Conservation (phyloP, 2,329 filamentous ascomycete genomes). For the Chaetomiaceae sp. region DNA sequence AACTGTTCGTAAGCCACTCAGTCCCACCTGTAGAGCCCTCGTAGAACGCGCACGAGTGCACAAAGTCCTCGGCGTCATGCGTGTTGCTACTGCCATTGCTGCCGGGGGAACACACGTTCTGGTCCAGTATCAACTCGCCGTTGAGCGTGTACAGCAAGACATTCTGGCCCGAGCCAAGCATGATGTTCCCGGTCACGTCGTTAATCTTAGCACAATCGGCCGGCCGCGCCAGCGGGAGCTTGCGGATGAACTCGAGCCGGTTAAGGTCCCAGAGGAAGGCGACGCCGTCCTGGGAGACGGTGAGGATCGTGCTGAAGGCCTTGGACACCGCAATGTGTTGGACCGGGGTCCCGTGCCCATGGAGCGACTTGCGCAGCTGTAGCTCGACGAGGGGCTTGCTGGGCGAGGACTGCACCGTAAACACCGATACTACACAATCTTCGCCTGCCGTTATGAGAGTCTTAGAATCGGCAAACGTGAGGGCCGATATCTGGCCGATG, state of each 20-base stretch:
- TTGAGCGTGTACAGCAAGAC: constrained; percentile 83
- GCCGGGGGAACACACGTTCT: constrained; percentile 60
- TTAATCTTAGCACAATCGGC: constrained; percentile 79
- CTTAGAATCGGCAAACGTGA: constrained; percentile 81
- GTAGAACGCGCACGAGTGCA: constrained; percentile 85
- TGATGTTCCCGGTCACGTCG: constrained; percentile 83
- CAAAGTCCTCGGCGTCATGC: constrained; percentile 58
- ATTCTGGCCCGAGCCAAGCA: constrained; percentile 72
- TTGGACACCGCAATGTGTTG: constrained; percentile 79
- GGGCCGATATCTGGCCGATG: constrained; percentile 79
- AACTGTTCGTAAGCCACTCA: constrained; percentile 82
- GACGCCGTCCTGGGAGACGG: constrained; percentile 74
- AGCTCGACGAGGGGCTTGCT: constrained; percentile 69
- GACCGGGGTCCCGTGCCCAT: constrained; percentile 83
- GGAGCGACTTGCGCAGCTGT: constrained; percentile 71
- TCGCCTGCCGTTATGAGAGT: constrained; percentile 88
- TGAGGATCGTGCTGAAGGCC: constrained; percentile 82
- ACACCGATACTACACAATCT: constrained; percentile 86
- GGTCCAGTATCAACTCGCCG: constrained; percentile 73
- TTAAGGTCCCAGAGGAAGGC: constrained; percentile 94
- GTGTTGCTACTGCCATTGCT: neutral
- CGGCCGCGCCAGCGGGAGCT: constrained; percentile 54
- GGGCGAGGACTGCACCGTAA: constrained; percentile 60
- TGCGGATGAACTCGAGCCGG: constrained; percentile 77
- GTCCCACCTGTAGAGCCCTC: constrained; percentile 70